phyloP scores from a whole-genome alignment of 2,329 filamentous ascomycete species.

The Talaromyces sp. region DNA sequence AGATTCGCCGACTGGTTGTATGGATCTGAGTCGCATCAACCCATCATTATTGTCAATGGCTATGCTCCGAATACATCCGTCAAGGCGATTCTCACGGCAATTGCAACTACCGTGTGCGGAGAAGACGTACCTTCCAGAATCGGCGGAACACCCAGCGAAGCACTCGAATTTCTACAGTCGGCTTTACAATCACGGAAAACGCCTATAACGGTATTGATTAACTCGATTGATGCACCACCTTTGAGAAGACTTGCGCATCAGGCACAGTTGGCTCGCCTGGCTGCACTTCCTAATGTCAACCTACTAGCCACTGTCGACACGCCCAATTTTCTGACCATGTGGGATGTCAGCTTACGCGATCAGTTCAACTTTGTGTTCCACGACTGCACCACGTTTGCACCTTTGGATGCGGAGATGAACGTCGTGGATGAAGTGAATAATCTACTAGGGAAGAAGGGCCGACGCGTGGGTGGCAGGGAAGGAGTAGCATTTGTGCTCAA shows the following conservation, averaged over 20 bases:
- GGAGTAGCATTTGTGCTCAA: constrained; percentile 88
- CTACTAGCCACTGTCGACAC: constrained; percentile 81
- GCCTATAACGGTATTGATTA: constrained; percentile 67
- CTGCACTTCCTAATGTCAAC: constrained; percentile 66
- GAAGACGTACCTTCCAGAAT: constrained; percentile 47
- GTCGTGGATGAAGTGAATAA: constrained; percentile 87
- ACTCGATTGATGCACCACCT: constrained; percentile 78
- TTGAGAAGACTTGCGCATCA: constrained; percentile 70
- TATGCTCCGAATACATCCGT: constrained; percentile 54
- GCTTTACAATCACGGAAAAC: constrained; percentile 52
- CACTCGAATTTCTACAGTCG: constrained; percentile 63
- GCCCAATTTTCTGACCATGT: constrained; percentile 80
- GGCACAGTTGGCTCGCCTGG: constrained; percentile 69
- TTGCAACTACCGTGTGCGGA: constrained; percentile 60
- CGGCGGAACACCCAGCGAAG: constrained; percentile 63
- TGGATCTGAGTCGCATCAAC: constrained; percentile 35
- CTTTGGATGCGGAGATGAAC: constrained; percentile 71
- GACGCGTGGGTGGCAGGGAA: constrained; percentile 80
- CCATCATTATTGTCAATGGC: constrained; percentile 84
- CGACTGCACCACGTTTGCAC: constrained; percentile 84
- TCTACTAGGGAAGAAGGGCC: constrained; percentile 73
- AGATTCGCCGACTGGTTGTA: constrained; percentile 71
- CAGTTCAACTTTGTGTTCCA: constrained; percentile 86
- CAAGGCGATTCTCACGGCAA: constrained; percentile 50
- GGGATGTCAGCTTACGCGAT: constrained; percentile 81